Base-by-base conservation (phyloP, 78 protist genomes). In the Dictyostelium firmibasis region DNA sequence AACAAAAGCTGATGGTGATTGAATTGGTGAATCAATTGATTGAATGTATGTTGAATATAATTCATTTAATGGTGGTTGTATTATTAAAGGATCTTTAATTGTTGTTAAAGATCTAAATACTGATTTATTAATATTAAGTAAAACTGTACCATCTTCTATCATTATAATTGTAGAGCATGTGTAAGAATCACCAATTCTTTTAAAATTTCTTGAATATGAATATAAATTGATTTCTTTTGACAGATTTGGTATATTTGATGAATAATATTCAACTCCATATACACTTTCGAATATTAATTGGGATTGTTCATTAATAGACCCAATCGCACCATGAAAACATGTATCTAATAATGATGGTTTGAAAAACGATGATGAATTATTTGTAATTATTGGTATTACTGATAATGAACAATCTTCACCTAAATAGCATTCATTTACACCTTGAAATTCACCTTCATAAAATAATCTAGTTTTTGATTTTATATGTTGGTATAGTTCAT, bases 211-310 rank as follows among this genome's bases (percentile, higher is more conserved):
- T 47, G 84, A 14, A 1, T 11, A 79, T 33, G 57, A 36, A 43
- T 77, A 77, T 4, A 77, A 4, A 18, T 10, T 35, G n/a, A 2
- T 14, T 29, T 77, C 50, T 50, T 8, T 8, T 47, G 2, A 16
- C 3, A 72, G 14, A 33, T 33, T n/a, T 74, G 82, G 53, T 18
- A 76, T 57, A 57, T 57, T 81, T 69, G 2, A 69, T 20, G 50
- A 35, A 83, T 57, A 81, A 6, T 60, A 41, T 70, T 81, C 43
- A 0, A 89, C 31, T 8, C 83, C 53, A 20, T 36, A 29, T 0
- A 89, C n/a, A 23, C 83, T 79, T 10, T 89, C 94, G 41, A 89
- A 89, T 10, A 89, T 81, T 13, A 89, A 31, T n/a, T 89, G 41
- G 4, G n/a, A 29, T 70, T 70, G 41, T 13, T 78, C 87, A 10